Conservation (phyloP, 208 protist species). For the Angomonas deanei region DNA sequence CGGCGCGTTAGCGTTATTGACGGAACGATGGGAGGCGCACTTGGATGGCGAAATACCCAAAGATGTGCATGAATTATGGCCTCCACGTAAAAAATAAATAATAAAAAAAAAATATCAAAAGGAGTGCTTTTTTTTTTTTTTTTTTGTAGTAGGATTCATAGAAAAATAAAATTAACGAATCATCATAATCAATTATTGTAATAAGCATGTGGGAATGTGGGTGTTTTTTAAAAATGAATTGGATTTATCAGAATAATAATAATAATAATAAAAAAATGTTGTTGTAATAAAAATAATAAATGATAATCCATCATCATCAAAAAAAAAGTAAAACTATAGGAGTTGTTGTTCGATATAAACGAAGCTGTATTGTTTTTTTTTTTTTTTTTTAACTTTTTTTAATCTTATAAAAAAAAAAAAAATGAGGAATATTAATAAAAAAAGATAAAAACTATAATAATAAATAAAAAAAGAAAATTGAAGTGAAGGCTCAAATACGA, state of each 20-base stretch:
- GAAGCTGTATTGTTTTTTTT: too few species aligned
- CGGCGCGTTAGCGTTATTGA: conserved; percentile 49
- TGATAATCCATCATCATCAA: too few species aligned
- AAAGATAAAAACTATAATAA: conserved; percentile 3
- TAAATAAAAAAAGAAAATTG: not conserved
- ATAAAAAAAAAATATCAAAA: conserved; percentile 8
- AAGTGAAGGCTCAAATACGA: not conserved
- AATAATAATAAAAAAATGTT: too few species aligned
- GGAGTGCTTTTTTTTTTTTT: conserved; percentile 3
- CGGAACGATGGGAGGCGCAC: conserved; percentile 67
- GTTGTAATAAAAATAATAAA: too few species aligned
- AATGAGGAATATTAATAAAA: not conserved
- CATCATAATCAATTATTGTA: conserved; percentile 1
- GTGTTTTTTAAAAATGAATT: conserved; percentile 4
- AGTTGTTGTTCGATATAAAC: too few species aligned
- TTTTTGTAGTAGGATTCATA: not conserved
- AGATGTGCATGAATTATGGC: conserved; percentile 56
- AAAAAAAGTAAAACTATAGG: too few species aligned
- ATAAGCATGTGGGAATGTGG: conserved; percentile 6
- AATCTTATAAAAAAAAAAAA: conserved; percentile 11
- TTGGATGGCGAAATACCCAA: conserved; percentile 46
- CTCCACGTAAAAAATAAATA: conserved; percentile 7
- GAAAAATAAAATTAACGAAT: not conserved
- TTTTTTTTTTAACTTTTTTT: too few species aligned
- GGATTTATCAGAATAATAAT: too few species aligned